These are phyloP conservation scores for Suhomyces bolitotheri DNA, from an alignment of 1,139 yeast species.

Conservation along the genomic window DNA sequence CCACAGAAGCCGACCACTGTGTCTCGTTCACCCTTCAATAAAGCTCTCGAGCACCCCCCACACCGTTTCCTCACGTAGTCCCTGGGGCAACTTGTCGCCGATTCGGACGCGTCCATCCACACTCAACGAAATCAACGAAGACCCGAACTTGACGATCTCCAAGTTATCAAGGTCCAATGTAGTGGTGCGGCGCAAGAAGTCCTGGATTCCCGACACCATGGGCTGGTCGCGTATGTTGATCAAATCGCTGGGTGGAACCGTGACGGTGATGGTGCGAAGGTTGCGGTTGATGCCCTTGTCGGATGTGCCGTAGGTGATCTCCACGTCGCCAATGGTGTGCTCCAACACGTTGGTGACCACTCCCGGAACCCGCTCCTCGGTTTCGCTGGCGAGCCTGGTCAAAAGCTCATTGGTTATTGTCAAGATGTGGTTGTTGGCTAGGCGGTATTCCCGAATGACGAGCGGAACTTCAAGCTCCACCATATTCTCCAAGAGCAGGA, in stretches of 20 bases:
- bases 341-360: constrained; percentile 7
- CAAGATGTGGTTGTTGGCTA: constrained; percentile 12
- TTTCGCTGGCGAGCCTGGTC: constrained; percentile 1
- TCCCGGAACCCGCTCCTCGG: constrained; percentile 5
- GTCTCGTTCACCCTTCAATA: too few species aligned
- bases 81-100: constrained; percentile 12
- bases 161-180: constrained; percentile 24
- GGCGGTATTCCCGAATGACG: constrained; percentile 14
- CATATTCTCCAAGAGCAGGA: constrained; percentile 15
- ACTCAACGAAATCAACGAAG: constrained; percentile 23
- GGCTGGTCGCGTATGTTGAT: constrained; percentile 10
- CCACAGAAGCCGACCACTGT: too few species aligned
- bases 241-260: constrained; percentile 26
- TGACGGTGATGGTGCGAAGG: constrained; percentile 25
- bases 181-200: constrained; percentile 22
- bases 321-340: constrained; percentile 15
- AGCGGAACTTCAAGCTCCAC: constrained; percentile 12
- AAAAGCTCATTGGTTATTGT: constrained; percentile 13
- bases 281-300: constrained; percentile 16
- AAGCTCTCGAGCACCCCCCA: constrained; percentile 15
- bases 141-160: constrained; percentile 22
- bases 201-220: constrained; percentile 13
- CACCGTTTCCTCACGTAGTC: constrained; percentile 9
- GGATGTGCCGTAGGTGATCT: constrained; percentile 14
- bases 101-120: constrained; percentile 24